Evolutionary conservation across 768 basidiomycete genomes (phyloP).

Genomic region (Royoungia palumana): DNA sequence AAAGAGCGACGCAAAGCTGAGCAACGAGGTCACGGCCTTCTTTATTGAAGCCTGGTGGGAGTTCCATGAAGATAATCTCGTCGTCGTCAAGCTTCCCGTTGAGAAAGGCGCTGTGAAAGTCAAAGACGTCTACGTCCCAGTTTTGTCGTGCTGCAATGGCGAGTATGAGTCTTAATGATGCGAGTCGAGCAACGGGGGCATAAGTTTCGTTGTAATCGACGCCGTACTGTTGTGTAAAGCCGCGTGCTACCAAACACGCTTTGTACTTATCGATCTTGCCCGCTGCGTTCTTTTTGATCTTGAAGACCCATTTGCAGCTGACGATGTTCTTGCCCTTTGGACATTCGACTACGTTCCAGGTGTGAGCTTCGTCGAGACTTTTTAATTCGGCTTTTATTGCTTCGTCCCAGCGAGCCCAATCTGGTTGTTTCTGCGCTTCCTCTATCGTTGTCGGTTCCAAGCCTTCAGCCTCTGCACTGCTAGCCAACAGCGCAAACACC

Average conservation of each 20-base stretch:
- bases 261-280: background rate
- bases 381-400: background rate
- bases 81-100: constrained; percentile 6
- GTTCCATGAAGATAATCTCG: constrained; percentile 10
- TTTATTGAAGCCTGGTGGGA: background rate
- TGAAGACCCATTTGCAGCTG: constrained; percentile 1
- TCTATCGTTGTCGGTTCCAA: background rate
- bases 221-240: background rate
- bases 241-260: background rate
- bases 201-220: constrained; percentile 3
- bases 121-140: background rate
- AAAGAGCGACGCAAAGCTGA: background rate
- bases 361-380: background rate
- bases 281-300: background rate
- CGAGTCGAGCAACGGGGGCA: background rate
- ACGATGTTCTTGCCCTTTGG: background rate
- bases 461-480: background rate
- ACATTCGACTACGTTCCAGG: background rate
- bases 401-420: background rate
- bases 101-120: constrained; percentile 2
- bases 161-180: background rate
- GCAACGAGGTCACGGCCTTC: constrained; percentile 9
- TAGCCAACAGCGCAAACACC: background rate
- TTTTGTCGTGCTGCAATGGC: background rate
- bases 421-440: background rate